Percentiles rank a stretch among this genome's conserved stretches.
These are phyloP conservation scores for Plantago ovata DNA, from an alignment of 257 asterid genomes.

Conservation along the genomic window DNA sequence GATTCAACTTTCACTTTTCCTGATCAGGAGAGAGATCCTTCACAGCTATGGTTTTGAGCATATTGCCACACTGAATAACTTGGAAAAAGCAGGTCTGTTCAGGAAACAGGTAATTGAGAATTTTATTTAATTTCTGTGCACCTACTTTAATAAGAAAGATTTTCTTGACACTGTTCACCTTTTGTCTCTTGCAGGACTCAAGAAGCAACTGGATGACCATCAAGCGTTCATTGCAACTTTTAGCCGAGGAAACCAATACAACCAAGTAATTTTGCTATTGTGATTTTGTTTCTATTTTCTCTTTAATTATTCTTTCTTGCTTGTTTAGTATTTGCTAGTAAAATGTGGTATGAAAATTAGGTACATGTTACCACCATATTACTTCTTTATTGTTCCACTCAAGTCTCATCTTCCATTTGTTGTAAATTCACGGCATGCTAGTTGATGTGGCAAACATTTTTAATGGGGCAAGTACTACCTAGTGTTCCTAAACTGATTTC, in stretches of 20 bases:
- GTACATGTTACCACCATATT: slow-evolving; percentile 1
- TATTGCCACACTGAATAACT: slow-evolving; percentile 74
- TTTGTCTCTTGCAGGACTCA: slow-evolving; percentile 60
- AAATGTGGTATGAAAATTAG: slow-evolving; percentile 12
- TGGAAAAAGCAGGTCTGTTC: slow-evolving; percentile 91
- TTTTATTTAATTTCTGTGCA: slow-evolving; percentile 9
- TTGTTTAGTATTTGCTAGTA: not conserved
- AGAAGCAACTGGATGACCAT: slow-evolving; percentile 83
- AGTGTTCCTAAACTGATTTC: no score
- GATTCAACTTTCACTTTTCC: slow-evolving; percentile 19
- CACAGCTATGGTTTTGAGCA: slow-evolving; percentile 99
- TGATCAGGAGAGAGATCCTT: slow-evolving; percentile 85
- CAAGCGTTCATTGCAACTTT: slow-evolving; percentile 81
- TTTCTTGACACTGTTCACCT: slow-evolving; percentile 15
- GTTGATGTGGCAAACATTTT: no score
- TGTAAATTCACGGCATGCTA: no score
- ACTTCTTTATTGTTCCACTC: not conserved
- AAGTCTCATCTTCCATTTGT: no score
- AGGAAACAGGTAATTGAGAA: slow-evolving; percentile 68
- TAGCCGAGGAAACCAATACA: slow-evolving; percentile 84
- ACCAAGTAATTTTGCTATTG: slow-evolving; percentile 50
- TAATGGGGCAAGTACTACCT: no score
- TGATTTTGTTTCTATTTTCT: slow-evolving; percentile 6
- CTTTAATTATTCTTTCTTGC: slow-evolving; percentile 15
- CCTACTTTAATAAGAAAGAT: slow-evolving; percentile 13